Conservation (phyloP, 331 rosid species). For the Prunus yedoensis region DNA sequence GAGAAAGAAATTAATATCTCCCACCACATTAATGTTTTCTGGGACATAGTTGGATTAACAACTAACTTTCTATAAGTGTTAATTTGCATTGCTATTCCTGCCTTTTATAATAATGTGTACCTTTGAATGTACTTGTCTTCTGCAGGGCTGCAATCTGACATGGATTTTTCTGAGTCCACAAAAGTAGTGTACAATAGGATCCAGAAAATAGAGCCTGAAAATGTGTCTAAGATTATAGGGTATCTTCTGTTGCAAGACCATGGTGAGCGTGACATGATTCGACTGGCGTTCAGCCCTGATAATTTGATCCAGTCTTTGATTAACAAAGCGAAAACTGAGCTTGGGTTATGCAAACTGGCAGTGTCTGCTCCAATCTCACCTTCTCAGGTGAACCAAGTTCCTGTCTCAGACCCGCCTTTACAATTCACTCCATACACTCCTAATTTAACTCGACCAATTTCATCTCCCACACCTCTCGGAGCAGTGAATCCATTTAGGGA, state of each 20-base stretch:
- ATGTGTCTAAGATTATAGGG: slow-evolving; percentile 37
- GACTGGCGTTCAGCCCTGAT: slow-evolving; percentile 49
- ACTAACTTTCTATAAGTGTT: neutral
- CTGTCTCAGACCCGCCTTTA: slow-evolving; percentile 29
- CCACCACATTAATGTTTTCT: neutral
- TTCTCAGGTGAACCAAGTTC: slow-evolving; percentile 29
- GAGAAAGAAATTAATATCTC: neutral
- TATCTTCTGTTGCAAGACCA: slow-evolving; percentile 40
- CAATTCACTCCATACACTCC: slow-evolving; percentile 30
- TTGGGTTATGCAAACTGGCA: slow-evolving; percentile 28
- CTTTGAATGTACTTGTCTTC: neutral
- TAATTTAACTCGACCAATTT: slow-evolving; percentile 5
- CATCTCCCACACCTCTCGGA: slow-evolving; percentile 29
- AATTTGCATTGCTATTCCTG: neutral
- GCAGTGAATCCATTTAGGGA: slow-evolving; percentile 33
- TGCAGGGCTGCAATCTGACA: slow-evolving; percentile 26
- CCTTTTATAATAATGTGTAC: neutral
- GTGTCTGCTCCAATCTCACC: slow-evolving; percentile 33
- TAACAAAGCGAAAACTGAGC: slow-evolving; percentile 40
- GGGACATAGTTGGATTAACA: neutral
- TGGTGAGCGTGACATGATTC: slow-evolving; percentile 46
- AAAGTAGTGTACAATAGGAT: slow-evolving; percentile 44
- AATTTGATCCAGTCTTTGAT: slow-evolving; percentile 33
- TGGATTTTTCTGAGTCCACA: slow-evolving; percentile 46
- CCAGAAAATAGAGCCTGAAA: slow-evolving; percentile 40